phyloP scores from a whole-genome alignment of 2,329 filamentous ascomycete species.

The Diaporthe amygdali region DNA sequence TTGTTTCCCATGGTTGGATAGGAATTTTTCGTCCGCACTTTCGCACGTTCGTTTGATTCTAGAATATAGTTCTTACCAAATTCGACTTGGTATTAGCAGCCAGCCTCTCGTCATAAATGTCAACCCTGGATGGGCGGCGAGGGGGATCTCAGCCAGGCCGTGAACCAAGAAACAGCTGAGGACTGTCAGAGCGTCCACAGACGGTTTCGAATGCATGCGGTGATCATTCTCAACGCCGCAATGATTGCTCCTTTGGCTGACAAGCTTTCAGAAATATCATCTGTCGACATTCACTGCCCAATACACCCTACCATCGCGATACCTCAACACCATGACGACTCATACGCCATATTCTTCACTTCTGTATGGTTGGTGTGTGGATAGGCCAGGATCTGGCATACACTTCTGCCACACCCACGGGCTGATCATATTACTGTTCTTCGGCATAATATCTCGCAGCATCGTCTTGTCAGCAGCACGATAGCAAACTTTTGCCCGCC shows the following conservation, averaged over 20 bases:
- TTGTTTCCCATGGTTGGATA: not conserved
- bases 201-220: slow-evolving; percentile 4
- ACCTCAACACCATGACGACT: not conserved
- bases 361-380: not conserved
- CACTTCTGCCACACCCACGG: not conserved
- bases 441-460: slow-evolving; percentile 2
- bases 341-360: not conserved
- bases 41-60: not conserved
- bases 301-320: slow-evolving; percentile 10
- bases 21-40: not conserved
- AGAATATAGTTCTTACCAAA: not conserved
- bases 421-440: not conserved
- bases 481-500: not conserved
- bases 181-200: slow-evolving; percentile 10
- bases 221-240: slow-evolving; percentile 3
- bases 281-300: not conserved
- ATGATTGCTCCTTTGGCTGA: slow-evolving; percentile 5
- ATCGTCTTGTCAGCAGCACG: not conserved
- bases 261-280: not conserved
- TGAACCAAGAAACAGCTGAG: not conserved
- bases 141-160: not conserved
- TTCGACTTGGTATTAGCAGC: not conserved
- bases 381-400: not conserved
- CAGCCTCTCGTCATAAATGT: not conserved
- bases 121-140: not conserved